A percentile compares a stretch with the other conserved stretches of the same genome.
These are phyloP conservation scores for Rhododendron williamsianum DNA, from an alignment of 148 eudicot species.

Conservation along the genomic window DNA sequence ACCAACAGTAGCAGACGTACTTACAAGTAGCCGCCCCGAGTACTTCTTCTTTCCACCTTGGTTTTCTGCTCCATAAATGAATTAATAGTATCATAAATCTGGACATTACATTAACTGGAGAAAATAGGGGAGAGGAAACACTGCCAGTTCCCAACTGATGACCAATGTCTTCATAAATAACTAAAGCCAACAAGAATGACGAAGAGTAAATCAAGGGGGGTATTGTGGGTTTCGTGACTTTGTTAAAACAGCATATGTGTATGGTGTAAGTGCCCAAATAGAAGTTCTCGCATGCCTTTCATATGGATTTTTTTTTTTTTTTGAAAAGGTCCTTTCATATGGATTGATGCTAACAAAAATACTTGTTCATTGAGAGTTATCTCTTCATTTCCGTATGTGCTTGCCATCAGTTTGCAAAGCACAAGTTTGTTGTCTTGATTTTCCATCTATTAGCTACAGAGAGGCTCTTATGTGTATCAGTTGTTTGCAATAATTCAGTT, in stretches of 20 bases:
- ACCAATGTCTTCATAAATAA: neutral
- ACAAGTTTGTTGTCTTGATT: neutral
- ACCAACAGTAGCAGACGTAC: constrained; percentile 94
- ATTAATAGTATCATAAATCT: neutral
- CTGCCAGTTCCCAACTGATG: neutral
- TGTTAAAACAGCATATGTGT: neutral
- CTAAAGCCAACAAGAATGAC: neutral
- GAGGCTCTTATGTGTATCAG: neutral
- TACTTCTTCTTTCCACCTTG: constrained; percentile 52
- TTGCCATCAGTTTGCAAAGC: neutral
- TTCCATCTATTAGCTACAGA: neutral
- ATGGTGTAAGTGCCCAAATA: neutral
- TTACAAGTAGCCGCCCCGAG: constrained; percentile 77
- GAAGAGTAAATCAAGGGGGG: neutral
- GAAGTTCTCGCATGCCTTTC: neutral
- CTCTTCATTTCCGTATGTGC: neutral
- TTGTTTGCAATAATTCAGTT: neutral
- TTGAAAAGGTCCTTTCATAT: neutral
- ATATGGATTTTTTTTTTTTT: neutral
- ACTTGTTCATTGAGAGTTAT: neutral
- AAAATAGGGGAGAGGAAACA: neutral
- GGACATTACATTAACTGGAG: neutral
- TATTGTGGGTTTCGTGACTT: neutral
- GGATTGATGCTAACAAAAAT: neutral
- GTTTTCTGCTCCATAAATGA: constrained; percentile 28